phyloP scores from a whole-genome alignment of 176 grass and related monocot species.

The Cenchrus americanus region DNA sequence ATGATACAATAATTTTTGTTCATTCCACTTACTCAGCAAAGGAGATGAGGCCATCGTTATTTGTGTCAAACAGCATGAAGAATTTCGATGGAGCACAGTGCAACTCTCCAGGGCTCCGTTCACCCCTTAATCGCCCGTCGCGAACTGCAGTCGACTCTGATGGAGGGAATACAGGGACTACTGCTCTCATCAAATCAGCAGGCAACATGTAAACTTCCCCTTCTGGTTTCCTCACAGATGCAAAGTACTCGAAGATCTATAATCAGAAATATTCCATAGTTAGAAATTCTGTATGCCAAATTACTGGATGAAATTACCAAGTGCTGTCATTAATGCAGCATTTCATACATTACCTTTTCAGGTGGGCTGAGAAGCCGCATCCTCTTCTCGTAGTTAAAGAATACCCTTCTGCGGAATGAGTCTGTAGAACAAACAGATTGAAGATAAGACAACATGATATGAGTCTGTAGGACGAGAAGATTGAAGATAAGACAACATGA shows the following conservation, averaged over 20 bases:
- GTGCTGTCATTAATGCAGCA: not conserved
- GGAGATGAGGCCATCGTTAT: conserved; percentile 88
- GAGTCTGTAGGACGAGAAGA: conserved; percentile 35
- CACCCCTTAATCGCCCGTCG: conserved; percentile 77
- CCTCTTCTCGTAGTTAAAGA: conserved; percentile 98
- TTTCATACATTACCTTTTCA: conserved; percentile 71
- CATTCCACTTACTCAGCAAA: conserved; percentile 87
- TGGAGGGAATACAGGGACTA: conserved; percentile 95
- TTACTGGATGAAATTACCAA: not conserved
- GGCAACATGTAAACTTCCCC: conserved; percentile 86
- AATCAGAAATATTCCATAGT: not conserved
- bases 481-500: conserved; percentile 23
- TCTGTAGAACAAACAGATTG: conserved; percentile 43
- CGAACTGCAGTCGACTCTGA: conserved; percentile 76
- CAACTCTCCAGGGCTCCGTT: conserved; percentile 70
- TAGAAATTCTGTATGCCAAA: not conserved
- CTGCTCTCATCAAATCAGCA: conserved; percentile 78
- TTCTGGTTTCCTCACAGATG: conserved; percentile 63
- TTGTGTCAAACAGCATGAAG: conserved; percentile 90
- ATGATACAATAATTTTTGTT: not conserved
- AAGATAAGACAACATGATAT: conserved; percentile 17
- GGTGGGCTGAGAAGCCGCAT: conserved; percentile 80
- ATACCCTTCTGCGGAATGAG: conserved; percentile 80
- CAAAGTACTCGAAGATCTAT: conserved; percentile 94
- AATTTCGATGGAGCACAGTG: conserved; percentile 79